Evolutionary conservation across 352 stramenopile species (phyloP), one percentile per base, ranked within the genome.

Genomic region (Thalassiosira pacifica): DNA sequence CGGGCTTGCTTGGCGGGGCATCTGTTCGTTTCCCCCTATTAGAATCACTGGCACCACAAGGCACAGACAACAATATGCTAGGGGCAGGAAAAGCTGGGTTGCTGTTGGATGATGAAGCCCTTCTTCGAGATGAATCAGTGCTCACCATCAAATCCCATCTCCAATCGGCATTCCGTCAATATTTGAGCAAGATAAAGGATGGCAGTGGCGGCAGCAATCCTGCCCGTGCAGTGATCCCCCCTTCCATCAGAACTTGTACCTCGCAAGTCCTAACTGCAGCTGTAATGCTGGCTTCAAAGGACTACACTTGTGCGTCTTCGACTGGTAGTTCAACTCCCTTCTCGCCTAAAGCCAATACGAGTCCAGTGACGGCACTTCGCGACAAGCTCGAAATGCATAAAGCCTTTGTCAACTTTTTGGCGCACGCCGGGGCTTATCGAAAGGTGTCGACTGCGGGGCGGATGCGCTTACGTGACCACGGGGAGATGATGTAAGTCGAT

Each of bases 391-490:
- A 66, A 37, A 52, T 77, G 59, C 81, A 87, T 48, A 71, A 19
- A 19, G 63, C 83, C 37, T 87, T 81, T 53, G 48, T 87, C 22
- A 83, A 67, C 19, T 87, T 83, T 52, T 63, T 87, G 19, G 10
- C 80, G 13, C 63, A 87, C 61, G 74, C 74, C 3, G 75, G 81
- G 37, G 75, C 55, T 2, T 87, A 84, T 60, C 42, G 69, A 19
- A 76, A 69, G 40, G 63, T 87, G 10, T 76, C 55, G 6, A 57
- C 67, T 5, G 24, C 27, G 24, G 81, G 74, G 3, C 83, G 68
- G 55, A 52, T 84, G 1, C 52, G 31, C 3, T 68, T 87, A 40
- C 55, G 81, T 26, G 75, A 84, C 79, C 81, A 87, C 16, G 81
- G 74, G 64, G 81, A 87, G 48, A 73, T 84, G 68, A 83, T 87